Percentiles rank a stretch among this genome's conserved stretches.
Conservation (phyloP, 306 rosid genomes). For the Trifolium fragiferum region DNA sequence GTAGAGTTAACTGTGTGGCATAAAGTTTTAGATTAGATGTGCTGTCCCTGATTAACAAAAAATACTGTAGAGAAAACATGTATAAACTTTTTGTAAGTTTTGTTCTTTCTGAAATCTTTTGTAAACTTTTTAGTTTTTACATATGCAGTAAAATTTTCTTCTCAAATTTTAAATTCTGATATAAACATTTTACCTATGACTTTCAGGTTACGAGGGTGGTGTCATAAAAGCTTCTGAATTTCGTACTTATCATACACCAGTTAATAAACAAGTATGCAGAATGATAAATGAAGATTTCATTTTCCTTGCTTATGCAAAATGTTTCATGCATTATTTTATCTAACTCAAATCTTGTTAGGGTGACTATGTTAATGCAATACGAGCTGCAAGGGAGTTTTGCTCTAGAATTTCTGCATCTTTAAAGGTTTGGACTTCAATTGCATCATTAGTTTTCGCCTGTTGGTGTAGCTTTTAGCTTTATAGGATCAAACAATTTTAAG, state of each 20-base stretch:
- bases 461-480: slow-evolving; percentile 28
- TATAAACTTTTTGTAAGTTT: not conserved
- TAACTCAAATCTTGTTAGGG: slow-evolving; percentile 57
- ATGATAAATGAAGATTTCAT: slow-evolving; percentile 32
- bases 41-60: not conserved
- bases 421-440: slow-evolving; percentile 62
- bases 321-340: slow-evolving; percentile 35
- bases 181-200: slow-evolving; percentile 35
- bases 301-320: slow-evolving; percentile 38
- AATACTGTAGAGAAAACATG: slow-evolving; percentile 4
- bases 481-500: slow-evolving; percentile 20
- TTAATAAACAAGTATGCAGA: slow-evolving; percentile 77
- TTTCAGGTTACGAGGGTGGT: slow-evolving; percentile 80
- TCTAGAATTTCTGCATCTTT: slow-evolving; percentile 71
- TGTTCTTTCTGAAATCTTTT: slow-evolving; percentile 22
- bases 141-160: not conserved
- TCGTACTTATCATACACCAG: slow-evolving; percentile 96
- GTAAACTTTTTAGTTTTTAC: slow-evolving; percentile 4
- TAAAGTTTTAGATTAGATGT: slow-evolving; percentile 4
- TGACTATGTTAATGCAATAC: slow-evolving; percentile 85
- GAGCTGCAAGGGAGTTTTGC: slow-evolving; percentile 87
- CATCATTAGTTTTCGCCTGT: slow-evolving; percentile 24
- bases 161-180: slow-evolving; percentile 36
- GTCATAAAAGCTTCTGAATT: slow-evolving; percentile 88
- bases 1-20: slow-evolving; percentile 15